Conservation (phyloP, 176 grass and related monocot genomes). For the Oryza punctata region DNA sequence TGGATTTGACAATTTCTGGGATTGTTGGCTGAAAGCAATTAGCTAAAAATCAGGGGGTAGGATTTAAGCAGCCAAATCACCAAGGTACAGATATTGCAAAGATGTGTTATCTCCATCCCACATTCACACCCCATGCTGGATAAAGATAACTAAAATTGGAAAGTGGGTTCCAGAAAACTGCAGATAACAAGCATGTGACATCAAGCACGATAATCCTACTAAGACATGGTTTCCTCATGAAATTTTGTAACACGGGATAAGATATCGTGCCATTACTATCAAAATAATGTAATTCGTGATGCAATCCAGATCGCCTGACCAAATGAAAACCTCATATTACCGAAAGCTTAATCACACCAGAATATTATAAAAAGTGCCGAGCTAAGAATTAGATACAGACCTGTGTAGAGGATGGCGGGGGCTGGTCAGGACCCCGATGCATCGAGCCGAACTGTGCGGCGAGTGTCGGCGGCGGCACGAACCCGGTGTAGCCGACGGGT, state of each 20-base stretch:
- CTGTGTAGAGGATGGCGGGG: conserved; percentile 52
- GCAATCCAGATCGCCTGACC: neutral
- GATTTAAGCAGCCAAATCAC: neutral
- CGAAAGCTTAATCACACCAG: neutral
- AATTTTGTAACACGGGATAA: neutral
- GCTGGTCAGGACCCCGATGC: conserved; percentile 62
- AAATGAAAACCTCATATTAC: neutral
- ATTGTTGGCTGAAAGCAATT: neutral
- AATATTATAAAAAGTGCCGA: neutral
- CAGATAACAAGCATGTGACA: neutral
- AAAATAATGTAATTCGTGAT: neutral
- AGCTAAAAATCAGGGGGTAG: conserved; percentile 1
- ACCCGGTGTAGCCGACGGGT: conserved; percentile 48
- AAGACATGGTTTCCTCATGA: neutral
- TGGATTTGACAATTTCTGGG: neutral
- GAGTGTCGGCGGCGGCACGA: conserved; percentile 59
- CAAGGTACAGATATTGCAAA: neutral
- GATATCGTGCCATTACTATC: neutral
- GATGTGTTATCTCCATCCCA: neutral
- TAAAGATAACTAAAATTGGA: neutral
- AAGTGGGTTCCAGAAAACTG: neutral
- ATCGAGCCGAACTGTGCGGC: conserved; percentile 55
- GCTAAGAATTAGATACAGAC: conserved; percentile 35
- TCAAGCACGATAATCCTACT: neutral
- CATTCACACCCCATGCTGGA: neutral